These are phyloP conservation scores for Cryphonectria radicalis DNA, from an alignment of 2,329 filamentous ascomycete genomes.

Conservation along the genomic window DNA sequence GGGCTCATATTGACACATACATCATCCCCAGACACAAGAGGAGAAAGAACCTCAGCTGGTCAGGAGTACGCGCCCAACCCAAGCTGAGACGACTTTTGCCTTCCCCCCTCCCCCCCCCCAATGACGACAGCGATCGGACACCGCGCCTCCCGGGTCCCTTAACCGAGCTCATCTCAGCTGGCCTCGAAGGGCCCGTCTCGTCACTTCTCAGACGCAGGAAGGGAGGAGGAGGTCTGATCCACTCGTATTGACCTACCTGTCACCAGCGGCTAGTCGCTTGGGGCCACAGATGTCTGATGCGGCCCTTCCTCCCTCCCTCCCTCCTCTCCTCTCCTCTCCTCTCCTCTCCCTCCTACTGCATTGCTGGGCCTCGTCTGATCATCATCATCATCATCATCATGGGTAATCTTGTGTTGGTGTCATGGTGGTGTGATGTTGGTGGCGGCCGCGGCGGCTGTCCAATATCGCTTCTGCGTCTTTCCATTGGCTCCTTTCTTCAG, in stretches of 20 bases:
- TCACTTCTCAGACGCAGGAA: slow-evolving; percentile 18
- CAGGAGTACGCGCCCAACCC: background rate
- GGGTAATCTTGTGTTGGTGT: background rate
- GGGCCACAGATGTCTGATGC: background rate
- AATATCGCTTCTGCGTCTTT: background rate
- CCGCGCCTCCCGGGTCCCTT: background rate
- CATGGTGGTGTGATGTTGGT: background rate
- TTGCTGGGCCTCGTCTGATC: background rate
- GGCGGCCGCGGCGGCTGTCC: background rate
- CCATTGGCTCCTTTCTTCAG: background rate
- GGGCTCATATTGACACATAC: background rate
- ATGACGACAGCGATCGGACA: background rate
- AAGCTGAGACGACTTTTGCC: background rate
- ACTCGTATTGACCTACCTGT: background rate
- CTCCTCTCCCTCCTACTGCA: background rate
- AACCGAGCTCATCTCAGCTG: slow-evolving; percentile 3
- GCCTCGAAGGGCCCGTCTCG: background rate
- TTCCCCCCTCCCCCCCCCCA: background rate
- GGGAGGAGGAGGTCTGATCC: background rate
- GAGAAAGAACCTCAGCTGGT: slow-evolving; percentile 11
- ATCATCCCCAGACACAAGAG: background rate
- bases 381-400: background rate
- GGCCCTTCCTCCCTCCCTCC: background rate
- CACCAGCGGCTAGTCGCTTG: background rate
- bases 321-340: background rate